Base-by-base conservation (phyloP, 352 stramenopile species). In the Globisporangium radiosum region DNA sequence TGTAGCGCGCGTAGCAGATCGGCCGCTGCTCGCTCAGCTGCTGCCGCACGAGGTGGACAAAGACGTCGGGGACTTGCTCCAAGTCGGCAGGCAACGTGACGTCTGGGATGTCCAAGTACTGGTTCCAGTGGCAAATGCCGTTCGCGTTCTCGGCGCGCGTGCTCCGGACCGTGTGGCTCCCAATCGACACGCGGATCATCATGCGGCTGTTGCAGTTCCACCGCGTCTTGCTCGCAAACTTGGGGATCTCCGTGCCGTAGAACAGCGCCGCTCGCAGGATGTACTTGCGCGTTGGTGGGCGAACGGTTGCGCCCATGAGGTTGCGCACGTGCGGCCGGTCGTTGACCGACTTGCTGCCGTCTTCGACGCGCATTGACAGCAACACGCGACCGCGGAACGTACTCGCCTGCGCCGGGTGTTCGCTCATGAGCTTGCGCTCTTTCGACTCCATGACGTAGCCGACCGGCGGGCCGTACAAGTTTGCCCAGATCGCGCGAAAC, bases 1-100 rank as follows among this genome's bases (percentile, higher is more conserved):
- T 78, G 59, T 92, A 90, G 11, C 89, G 83, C 52, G 81, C 78
- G 54, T 84, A 97, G 47, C 84, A 95, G 59, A 97, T 86, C 57
- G 73, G 79, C 1, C 77, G 73, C 8, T 67, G 66, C 47, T 86
- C 77, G 17, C 73, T 85, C 55, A 87, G 70, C 51, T 83, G 73
- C 48, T 78, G 66, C 8, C 69, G 72, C 37, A 87, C 67, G 13
- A 94, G 69, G 59, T 94, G 78, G 15, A 94, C 70, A 59, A 91
- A 94, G 36, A 95, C 65, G 50, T 95, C 86, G 0, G 86, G 86
- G 11, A 87, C 63, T 62, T 92, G 71, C n/a, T 88, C 73, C 13
- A 92, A 61, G n/a, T 92, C 75, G 1, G 52, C 67, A 39, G 86
- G 84, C 52, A 94, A 61, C 33, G 76, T 72, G 52, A 93, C 54